Base-by-base conservation (phyloP, 2,329 filamentous ascomycete species). In the Fusarium pilosicola region DNA sequence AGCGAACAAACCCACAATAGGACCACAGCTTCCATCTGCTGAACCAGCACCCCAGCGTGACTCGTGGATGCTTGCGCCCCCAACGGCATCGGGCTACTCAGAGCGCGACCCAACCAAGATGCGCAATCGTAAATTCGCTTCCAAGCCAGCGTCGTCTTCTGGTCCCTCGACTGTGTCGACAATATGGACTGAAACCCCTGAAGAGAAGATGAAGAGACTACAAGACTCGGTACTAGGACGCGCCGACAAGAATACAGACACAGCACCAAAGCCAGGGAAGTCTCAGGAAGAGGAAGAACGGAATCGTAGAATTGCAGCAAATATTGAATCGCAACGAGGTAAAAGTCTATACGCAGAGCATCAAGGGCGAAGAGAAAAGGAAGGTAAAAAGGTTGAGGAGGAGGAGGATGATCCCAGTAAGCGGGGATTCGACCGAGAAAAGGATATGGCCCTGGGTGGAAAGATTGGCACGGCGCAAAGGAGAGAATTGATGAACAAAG, bases 381-480 rank as follows among this genome's bases (percentile, higher is more conserved):
- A 73, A 34, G 64, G 75, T 39, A 70, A 78, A 49, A 84, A 83
- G 71, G 83, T 80, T 12, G 85, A 88, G 71, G 90, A 94, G 72
- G 94, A 96, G 30, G 94, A 96, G 28, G 96, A 98, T 82, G 95
- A 98, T 80, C 96, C 96, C 2, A 97, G 94, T 81, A 92, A 93
- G 82, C 88, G 96, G 69, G 92, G 90, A 0, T 98, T 98, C 83
- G 94, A 98, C 83, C 88, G 91, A 71, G 94, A 98, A 81, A 98
- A 98, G 85, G 96, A 98, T 81, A 97, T 98, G 90, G 92, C 90
- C 44, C 84, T 94, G 6, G 92, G 92, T 14, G 89, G 90, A 24
- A 90, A 89, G 77, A 90, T 98, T 60, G 92, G 91, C 32, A 86
- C 91, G 74, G 87, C 91, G 41, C 91, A 97, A 84, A 90, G 92